These are phyloP conservation scores for Boletus speciosus DNA, from an alignment of 768 basidiomycete species.

Conservation along the genomic window DNA sequence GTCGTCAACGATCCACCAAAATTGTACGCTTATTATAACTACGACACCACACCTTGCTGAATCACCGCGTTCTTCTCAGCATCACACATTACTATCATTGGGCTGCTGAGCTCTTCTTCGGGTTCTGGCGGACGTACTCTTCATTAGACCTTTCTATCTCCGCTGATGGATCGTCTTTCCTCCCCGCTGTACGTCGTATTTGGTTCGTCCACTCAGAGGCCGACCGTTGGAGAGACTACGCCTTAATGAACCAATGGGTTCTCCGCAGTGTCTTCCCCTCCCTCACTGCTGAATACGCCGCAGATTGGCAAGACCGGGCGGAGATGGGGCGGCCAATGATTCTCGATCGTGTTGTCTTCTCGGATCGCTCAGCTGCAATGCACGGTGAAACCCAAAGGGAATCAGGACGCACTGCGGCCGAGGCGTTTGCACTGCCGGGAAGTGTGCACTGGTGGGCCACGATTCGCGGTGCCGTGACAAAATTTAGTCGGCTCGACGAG, in stretches of 20 bases:
- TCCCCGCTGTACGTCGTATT: conserved; percentile 72
- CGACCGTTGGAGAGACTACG: conserved; percentile 86
- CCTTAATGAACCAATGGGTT: conserved; percentile 87
- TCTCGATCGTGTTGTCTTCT: conserved; percentile 83
- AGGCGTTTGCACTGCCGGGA: conserved; percentile 71
- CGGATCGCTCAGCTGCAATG: conserved; percentile 85
- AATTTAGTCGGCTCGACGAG: conserved; percentile 59
- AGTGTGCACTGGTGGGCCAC: conserved; percentile 84
- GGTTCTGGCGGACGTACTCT: conserved; percentile 89
- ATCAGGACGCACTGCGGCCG: conserved; percentile 74
- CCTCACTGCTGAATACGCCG: conserved; percentile 70
- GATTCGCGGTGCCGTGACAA: conserved; percentile 66
- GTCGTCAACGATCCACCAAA: conserved; percentile 83
- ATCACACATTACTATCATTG: conserved; percentile 94
- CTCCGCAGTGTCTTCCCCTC: conserved; percentile 79
- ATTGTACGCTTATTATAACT: conserved; percentile 52
- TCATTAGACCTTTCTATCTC: conserved; percentile 72
- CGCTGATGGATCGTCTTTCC: conserved; percentile 59
- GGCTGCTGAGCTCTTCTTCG: conserved; percentile 88
- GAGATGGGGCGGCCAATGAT: conserved; percentile 68
- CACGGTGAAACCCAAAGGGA: conserved; percentile 58
- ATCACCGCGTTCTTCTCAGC: conserved; percentile 33
- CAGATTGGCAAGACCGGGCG: conserved; percentile 81
- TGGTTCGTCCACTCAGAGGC: conserved; percentile 73
- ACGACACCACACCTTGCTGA: not conserved